These are phyloP conservation scores for Sporodiniella umbellata DNA, from an alignment of 371 early-diverging fungal genomes.

Conservation along the genomic window DNA sequence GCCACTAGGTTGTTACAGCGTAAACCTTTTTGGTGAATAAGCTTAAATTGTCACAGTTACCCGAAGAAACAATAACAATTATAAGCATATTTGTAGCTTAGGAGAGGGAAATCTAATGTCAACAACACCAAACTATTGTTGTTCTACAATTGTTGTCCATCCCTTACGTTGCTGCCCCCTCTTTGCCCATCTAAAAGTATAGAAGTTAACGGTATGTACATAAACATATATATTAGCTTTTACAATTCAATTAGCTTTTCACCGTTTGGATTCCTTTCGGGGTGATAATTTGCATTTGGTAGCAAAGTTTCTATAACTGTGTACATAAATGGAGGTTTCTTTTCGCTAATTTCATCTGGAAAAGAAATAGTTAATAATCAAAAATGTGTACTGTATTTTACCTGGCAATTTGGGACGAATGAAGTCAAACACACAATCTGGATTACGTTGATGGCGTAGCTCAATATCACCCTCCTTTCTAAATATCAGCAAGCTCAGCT, in stretches of 20 bases:
- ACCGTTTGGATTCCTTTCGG: constrained; percentile 59
- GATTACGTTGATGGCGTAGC: constrained; percentile 87
- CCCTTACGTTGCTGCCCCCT: constrained; percentile 41
- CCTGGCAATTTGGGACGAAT: constrained; percentile 64
- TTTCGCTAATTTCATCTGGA: constrained; percentile 64
- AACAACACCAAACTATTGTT: too few species aligned
- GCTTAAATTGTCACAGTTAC: too few species aligned
- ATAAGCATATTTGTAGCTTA: too few species aligned
- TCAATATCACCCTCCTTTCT: constrained; percentile 85
- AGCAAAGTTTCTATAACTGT: constrained; percentile 86
- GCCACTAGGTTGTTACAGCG: too few species aligned
- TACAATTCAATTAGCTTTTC: constrained; percentile 72
- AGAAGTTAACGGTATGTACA: background rate
- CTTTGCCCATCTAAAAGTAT: constrained; percentile 46
- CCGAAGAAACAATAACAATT: too few species aligned
- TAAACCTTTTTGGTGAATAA: too few species aligned
- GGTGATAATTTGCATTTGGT: constrained; percentile 70
- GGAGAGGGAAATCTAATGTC: too few species aligned
- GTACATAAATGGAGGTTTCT: constrained; percentile 81
- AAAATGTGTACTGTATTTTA: too few species aligned
- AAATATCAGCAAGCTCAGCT: constrained; percentile 85
- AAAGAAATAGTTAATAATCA: too few species aligned
- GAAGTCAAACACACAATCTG: constrained; percentile 93
- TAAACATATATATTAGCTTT: constrained; percentile 23
- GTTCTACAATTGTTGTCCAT: constrained; percentile 46